These are phyloP conservation scores for Lactifluus volemus DNA, from an alignment of 768 basidiomycete genomes.

Conservation along the genomic window DNA sequence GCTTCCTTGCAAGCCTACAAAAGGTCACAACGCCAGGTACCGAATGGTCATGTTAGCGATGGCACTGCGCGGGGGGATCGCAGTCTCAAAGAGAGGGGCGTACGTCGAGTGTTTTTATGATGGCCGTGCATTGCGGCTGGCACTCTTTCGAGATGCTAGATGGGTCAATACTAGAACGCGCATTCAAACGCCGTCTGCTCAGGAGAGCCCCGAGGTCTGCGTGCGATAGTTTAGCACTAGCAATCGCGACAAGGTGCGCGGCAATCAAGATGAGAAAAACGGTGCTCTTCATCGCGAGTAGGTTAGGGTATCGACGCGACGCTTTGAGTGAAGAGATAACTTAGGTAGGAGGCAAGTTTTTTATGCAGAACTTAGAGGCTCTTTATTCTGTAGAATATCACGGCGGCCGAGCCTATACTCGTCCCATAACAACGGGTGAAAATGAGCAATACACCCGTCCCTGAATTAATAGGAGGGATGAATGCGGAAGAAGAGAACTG, in stretches of 20 bases:
- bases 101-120: not conserved
- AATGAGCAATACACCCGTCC: not conserved
- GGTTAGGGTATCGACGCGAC: no score
- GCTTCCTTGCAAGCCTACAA: not conserved
- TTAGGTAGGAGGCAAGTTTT: not conserved
- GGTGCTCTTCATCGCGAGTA: not conserved
- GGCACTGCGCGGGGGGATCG: no score
- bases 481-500: no score
- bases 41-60: not conserved
- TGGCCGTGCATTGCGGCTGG: not conserved
- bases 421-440: not conserved
- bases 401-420: not conserved
- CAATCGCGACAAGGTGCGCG: not conserved
- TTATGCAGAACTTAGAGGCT: not conserved
- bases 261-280: not conserved
- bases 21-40: not conserved
- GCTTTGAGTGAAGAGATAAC: not conserved
- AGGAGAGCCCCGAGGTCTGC: not conserved
- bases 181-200: not conserved
- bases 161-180: not conserved
- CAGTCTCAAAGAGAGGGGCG: not conserved
- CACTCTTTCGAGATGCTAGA: not conserved
- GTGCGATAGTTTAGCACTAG: not conserved
- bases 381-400: not conserved
- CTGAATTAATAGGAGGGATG: not conserved